These are phyloP conservation scores for Boletus sp. DNA, from an alignment of 768 basidiomycete species.

Conservation along the genomic window DNA sequence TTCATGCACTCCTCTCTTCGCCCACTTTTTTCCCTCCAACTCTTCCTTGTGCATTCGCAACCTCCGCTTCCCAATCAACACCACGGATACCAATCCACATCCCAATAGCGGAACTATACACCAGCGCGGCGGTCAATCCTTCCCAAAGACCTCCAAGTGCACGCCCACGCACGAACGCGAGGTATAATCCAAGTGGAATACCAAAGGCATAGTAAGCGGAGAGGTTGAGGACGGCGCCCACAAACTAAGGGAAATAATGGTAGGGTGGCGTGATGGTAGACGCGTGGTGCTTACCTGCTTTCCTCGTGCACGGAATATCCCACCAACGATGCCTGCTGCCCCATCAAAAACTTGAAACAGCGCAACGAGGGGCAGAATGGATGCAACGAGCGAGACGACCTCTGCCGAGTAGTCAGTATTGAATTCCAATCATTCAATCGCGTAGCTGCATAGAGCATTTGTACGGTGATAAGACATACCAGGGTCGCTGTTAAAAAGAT, in stretches of 20 bases:
- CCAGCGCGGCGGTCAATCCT: conserved; percentile 68
- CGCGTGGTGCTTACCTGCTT: conserved; percentile 50
- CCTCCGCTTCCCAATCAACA: conserved; percentile 72
- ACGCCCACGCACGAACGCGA: conserved; percentile 60
- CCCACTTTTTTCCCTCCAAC: conserved; percentile 42
- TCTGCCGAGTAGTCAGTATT: conserved; percentile 31
- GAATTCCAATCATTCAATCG: not conserved
- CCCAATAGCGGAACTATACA: conserved; percentile 59
- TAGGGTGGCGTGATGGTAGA: not conserved
- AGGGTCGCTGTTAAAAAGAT: conserved; percentile 70
- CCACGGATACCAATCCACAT: conserved; percentile 47
- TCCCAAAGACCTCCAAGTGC: conserved; percentile 81
- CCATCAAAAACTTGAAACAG: conserved; percentile 89
- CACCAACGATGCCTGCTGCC: conserved; percentile 60
- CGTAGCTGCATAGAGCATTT: not conserved
- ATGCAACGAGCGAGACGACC: conserved; percentile 48
- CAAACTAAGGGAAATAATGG: conserved; percentile 39
- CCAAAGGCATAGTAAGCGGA: conserved; percentile 81
- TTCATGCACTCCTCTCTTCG: conserved; percentile 7
- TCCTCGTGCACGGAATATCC: conserved; percentile 81
- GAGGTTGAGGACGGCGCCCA: conserved; percentile 61
- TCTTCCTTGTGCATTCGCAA: conserved; percentile 14
- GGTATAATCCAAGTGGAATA: conserved; percentile 78
- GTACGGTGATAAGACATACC: conserved; percentile 33
- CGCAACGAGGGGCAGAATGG: conserved; percentile 72